Percentiles rank a stretch among this genome's conserved stretches.
Conservation (phyloP, 768 basidiomycete genomes). For the Russula sp. region DNA sequence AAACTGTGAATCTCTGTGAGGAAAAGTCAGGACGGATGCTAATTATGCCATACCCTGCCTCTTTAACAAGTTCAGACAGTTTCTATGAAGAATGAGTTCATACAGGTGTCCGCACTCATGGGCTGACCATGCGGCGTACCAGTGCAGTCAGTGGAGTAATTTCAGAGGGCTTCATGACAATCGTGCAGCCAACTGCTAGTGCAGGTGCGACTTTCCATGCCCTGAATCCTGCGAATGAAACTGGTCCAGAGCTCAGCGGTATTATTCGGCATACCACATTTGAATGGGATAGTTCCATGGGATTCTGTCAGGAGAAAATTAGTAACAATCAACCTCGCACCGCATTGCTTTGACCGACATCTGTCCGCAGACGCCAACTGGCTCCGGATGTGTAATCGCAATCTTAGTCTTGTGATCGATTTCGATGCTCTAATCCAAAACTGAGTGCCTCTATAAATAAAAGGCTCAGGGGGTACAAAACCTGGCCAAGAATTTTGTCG, state of each 20-base stretch:
- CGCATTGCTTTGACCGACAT: conserved; percentile 52
- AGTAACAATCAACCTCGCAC: conserved; percentile 23
- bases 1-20: conserved; percentile 48
- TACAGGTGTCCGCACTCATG: conserved; percentile 16
- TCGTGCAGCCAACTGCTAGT: conserved; percentile 85
- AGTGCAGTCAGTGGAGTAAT: conserved; percentile 80
- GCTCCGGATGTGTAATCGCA: conserved; percentile 84
- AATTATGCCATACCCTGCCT: conserved; percentile 64
- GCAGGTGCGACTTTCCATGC: conserved; percentile 94
- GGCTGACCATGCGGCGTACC: conserved; percentile 40
- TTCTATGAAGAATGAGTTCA: conserved; percentile 46
- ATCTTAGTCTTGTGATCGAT: conserved; percentile 76
- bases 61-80: conserved; percentile 75
- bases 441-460: conserved; percentile 8
- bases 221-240: conserved; percentile 39
- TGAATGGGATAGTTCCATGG: conserved; percentile 93
- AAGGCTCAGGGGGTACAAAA: conserved; percentile 35
- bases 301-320: conserved; percentile 47
- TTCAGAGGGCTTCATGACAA: conserved; percentile 95
- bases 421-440: conserved; percentile 61
- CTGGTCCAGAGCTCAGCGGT: background rate
- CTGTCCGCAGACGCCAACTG: conserved; percentile 93
- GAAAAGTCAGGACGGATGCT: conserved; percentile 1
- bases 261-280: conserved; percentile 57
- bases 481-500: conserved; percentile 90